Evolutionary conservation across 2,329 filamentous ascomycete genomes (phyloP).

Genomic region (Monosporascus cannonballus): DNA sequence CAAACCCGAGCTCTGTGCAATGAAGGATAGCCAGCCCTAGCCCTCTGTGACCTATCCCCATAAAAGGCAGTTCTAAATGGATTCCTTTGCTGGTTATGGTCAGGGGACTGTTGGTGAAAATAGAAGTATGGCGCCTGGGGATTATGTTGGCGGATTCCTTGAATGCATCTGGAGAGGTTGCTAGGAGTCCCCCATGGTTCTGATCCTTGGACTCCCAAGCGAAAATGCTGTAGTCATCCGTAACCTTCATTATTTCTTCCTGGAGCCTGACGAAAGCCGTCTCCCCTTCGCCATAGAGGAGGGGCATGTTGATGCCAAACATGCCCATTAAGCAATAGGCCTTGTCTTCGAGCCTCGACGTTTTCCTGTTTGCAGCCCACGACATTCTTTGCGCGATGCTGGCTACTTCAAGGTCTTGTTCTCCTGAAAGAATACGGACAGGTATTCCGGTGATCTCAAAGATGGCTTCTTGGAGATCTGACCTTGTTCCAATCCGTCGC

Average conservation of each 20-base stretch:
- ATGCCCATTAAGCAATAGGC: conserved; percentile 39
- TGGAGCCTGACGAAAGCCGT: conserved; percentile 27
- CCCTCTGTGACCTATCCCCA: too few relatives aligned
- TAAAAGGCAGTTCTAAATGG: too few relatives aligned
- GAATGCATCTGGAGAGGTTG: too few relatives aligned
- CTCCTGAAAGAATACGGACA: conserved; percentile 3
- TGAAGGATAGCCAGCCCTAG: too few relatives aligned
- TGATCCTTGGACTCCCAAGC: conserved; percentile 14
- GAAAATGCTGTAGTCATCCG: conserved; percentile 23
- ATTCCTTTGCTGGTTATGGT: too few relatives aligned
- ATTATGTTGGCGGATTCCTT: too few relatives aligned
- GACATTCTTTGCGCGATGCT: conserved; percentile 31
- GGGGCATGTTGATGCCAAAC: conserved; percentile 36
- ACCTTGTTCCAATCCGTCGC: background rate
- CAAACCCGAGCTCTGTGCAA: too few relatives aligned
- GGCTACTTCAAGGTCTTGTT: conserved; percentile 8
- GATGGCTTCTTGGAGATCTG: conserved; percentile 3
- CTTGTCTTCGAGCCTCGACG: conserved; percentile 30
- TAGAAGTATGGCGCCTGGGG: too few relatives aligned
- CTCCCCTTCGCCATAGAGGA: conserved; percentile 34
- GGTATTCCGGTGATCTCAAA: conserved; percentile 13
- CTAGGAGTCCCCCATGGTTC: too few relatives aligned
- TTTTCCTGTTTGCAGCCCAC: conserved; percentile 29
- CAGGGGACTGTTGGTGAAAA: too few relatives aligned
- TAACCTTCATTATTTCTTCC: conserved; percentile 26